A percentile compares a stretch with the other conserved stretches of the same genome.
Conservation (phyloP, 371 early-diverging fungal species). For the Mucor saturninus region DNA sequence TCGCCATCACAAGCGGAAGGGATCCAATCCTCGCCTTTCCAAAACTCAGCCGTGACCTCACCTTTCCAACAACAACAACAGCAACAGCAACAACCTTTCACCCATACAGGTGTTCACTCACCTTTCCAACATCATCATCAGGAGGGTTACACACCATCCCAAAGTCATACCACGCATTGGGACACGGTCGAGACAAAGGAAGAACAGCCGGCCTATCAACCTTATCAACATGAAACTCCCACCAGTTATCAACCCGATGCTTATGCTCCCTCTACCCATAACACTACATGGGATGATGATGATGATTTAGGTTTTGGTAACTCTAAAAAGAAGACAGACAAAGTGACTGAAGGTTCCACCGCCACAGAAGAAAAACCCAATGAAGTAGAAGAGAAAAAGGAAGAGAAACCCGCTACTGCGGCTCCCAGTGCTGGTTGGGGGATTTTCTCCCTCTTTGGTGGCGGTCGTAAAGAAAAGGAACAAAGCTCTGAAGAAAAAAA, state of each 20-base stretch:
- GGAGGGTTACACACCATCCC: neutral
- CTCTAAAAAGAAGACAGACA: conserved; percentile 25
- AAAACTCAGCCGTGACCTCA: conserved; percentile 1
- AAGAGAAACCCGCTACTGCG: conserved; percentile 11
- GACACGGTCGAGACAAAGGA: conserved; percentile 17
- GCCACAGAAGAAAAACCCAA: conserved; percentile 20
- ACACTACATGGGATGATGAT: conserved; percentile 33
- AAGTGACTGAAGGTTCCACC: neutral
- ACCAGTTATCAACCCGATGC: conserved; percentile 26
- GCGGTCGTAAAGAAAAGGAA: conserved; percentile 40
- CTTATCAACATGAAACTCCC: conserved; percentile 19
- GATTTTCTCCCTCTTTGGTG: conserved; percentile 51
- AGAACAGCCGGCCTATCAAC: conserved; percentile 5
- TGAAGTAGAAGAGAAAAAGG: conserved; percentile 27
- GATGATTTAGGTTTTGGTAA: conserved; percentile 68
- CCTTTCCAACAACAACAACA: neutral
- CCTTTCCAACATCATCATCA: conserved; percentile 6
- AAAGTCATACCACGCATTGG: neutral
- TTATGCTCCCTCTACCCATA: conserved; percentile 11
- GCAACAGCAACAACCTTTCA: neutral
- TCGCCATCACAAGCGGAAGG: conserved; percentile 10
- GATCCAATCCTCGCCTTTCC: conserved; percentile 40
- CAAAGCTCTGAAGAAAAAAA: conserved; percentile 44
- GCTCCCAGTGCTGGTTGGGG: conserved; percentile 47
- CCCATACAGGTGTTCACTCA: conserved; percentile 1